A percentile compares a stretch with the other conserved stretches of the same genome.
Evolutionary conservation across 495 filamentous ascomycete species (phyloP).

Genomic region (Talaromyces thailandensis): DNA sequence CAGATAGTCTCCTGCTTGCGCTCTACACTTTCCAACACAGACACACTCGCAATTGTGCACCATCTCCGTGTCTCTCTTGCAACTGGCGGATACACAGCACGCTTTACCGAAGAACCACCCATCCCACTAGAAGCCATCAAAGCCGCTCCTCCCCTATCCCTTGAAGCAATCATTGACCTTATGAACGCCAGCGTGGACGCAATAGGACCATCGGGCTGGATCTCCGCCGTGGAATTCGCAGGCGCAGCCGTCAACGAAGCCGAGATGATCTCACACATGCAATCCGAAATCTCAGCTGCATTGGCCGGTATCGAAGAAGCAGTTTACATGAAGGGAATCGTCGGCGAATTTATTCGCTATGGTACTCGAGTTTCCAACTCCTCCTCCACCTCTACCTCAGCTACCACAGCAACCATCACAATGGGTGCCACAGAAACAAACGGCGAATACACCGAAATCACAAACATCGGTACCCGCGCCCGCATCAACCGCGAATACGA

Average conservation of each 20-base stretch:
- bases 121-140: constrained; percentile 41
- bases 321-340: constrained; percentile 54
- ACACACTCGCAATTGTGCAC: constrained; percentile 64
- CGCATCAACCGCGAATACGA: constrained; percentile 8
- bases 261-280: constrained; percentile 53
- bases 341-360: constrained; percentile 64
- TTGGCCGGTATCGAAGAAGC: constrained; percentile 71
- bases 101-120: constrained; percentile 35
- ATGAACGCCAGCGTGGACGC: constrained; percentile 74
- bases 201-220: constrained; percentile 76
- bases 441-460: constrained; percentile 1
- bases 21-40: constrained; percentile 51
- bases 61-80: constrained; percentile 61
- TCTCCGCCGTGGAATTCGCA: constrained; percentile 45
- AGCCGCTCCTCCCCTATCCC: constrained; percentile 39
- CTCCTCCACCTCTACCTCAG: background rate
- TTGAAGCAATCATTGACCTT: constrained; percentile 49
- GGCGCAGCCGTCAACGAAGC: constrained; percentile 50
- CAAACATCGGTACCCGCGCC: background rate
- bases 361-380: constrained; percentile 27
- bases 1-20: constrained; percentile 55
- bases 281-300: constrained; percentile 64
- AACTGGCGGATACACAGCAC: constrained; percentile 33
- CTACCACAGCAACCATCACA: constrained; percentile 5
- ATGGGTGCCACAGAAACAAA: constrained; percentile 3